These are phyloP conservation scores for Kokia cookei DNA, from an alignment of 441 rosid species.

Conservation along the genomic window DNA sequence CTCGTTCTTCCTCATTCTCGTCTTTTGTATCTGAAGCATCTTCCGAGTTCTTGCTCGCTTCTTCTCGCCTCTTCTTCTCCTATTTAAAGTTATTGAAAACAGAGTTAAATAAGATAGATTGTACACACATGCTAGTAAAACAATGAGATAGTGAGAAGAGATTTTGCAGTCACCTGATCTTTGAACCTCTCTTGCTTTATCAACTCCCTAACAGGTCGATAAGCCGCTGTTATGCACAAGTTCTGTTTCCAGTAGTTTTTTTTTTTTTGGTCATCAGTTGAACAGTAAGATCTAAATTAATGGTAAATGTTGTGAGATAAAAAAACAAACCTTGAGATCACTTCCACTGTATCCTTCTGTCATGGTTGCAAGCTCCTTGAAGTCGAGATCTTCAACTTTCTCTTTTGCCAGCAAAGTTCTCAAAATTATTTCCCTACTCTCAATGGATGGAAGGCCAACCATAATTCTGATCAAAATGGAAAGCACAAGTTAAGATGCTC, in stretches of 20 bases:
- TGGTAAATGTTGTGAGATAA: background rate
- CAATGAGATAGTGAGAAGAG: background rate
- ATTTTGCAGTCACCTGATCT: slow-evolving; percentile 41
- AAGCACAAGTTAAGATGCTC: slow-evolving; percentile 1
- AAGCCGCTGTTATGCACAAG: slow-evolving; percentile 87
- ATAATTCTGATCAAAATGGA: slow-evolving; percentile 48
- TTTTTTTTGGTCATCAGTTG: background rate
- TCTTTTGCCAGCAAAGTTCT: slow-evolving; percentile 82
- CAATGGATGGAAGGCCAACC: slow-evolving; percentile 85
- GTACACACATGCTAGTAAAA: background rate
- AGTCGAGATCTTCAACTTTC: slow-evolving; percentile 67
- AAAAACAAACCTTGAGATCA: slow-evolving; percentile 82
- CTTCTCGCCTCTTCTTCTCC: slow-evolving; percentile 53
- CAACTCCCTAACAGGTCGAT: slow-evolving; percentile 89
- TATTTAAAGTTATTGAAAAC: slow-evolving; percentile 8
- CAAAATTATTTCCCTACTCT: slow-evolving; percentile 83
- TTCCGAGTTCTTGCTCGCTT: slow-evolving; percentile 47
- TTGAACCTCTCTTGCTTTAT: slow-evolving; percentile 75
- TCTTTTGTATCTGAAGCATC: slow-evolving; percentile 38
- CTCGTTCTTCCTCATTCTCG: slow-evolving; percentile 53
- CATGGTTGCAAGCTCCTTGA: slow-evolving; percentile 76
- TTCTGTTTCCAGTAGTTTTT: slow-evolving; percentile 49
- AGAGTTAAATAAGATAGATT: background rate
- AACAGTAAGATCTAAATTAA: background rate
- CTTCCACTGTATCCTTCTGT: slow-evolving; percentile 96